Percentiles rank a stretch among this genome's conserved stretches.
These are phyloP conservation scores for Aspergillus chevalieri DNA, from an alignment of 2,329 filamentous ascomycete genomes.

Conservation along the genomic window DNA sequence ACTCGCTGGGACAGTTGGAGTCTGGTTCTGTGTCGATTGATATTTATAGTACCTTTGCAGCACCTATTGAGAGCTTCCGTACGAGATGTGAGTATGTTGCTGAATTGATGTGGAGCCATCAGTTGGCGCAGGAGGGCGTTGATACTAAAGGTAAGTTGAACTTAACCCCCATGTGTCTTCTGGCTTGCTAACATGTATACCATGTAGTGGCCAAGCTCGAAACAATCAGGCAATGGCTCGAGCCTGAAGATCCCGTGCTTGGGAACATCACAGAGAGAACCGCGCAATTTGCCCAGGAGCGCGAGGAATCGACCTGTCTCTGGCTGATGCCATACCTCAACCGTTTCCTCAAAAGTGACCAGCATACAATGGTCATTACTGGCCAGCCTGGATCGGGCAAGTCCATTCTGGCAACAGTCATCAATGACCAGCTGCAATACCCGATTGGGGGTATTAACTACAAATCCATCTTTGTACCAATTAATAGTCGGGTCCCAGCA, in stretches of 20 bases:
- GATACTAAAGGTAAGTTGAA: conserved; percentile 21
- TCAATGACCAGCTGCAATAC: conserved; percentile 35
- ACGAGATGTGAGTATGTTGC: conserved; percentile 29
- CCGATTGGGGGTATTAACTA: conserved; percentile 30
- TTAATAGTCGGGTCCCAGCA: conserved; percentile 29
- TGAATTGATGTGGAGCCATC: conserved; percentile 37
- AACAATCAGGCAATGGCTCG: conserved; percentile 34
- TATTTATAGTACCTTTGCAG: conserved; percentile 34
- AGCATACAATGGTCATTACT: conserved; percentile 42
- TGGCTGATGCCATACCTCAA: conserved; percentile 48
- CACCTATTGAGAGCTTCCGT: conserved; percentile 31
- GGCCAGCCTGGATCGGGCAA: conserved; percentile 36
- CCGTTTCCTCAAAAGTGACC: conserved; percentile 43
- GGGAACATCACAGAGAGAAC: conserved; percentile 40
- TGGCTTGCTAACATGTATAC: background rate
- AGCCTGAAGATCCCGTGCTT: conserved; percentile 43
- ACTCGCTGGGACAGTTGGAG: conserved; percentile 18
- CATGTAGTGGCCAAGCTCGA: conserved; percentile 24
- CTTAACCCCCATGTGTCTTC: too few relatives aligned
- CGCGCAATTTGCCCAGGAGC: conserved; percentile 34
- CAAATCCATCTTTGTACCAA: conserved; percentile 31
- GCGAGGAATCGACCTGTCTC: conserved; percentile 49
- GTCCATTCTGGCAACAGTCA: conserved; percentile 33
- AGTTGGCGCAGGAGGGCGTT: conserved; percentile 27
- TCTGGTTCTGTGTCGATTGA: conserved; percentile 26